Conservation (phyloP, 1,284 basidiomycete genomes). For the Tilletia walkeri region DNA sequence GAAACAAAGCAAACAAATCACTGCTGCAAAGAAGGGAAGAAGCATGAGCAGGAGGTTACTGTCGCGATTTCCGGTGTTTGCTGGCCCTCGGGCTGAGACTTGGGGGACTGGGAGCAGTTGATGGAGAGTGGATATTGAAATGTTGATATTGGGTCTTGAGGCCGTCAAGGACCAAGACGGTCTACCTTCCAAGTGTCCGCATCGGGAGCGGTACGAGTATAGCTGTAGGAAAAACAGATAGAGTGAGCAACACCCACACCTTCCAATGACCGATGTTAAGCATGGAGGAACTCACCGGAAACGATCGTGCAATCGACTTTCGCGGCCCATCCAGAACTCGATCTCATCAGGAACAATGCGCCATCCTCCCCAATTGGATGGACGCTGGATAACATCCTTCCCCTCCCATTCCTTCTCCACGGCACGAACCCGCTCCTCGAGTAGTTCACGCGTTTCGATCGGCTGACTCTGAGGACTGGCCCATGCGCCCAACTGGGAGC, state of each 20-base stretch:
- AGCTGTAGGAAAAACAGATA: too few species aligned
- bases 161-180: slow-evolving; percentile 38
- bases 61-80: too few species aligned
- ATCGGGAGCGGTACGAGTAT: too few species aligned
- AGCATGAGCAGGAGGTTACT: too few species aligned
- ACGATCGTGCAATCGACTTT: slow-evolving; percentile 50
- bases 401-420: slow-evolving; percentile 65
- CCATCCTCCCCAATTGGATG: slow-evolving; percentile 93
- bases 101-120: too few species aligned
- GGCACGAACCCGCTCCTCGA: slow-evolving; percentile 67
- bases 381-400: slow-evolving; percentile 44
- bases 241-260: neutral
- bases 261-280: too few species aligned
- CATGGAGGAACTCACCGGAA: slow-evolving; percentile 32
- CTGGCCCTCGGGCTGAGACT: too few species aligned
- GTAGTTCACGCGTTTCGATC: slow-evolving; percentile 67
- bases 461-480: slow-evolving; percentile 81
- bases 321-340: slow-evolving; percentile 53
- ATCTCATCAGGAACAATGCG: slow-evolving; percentile 82
- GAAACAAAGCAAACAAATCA: too few species aligned
- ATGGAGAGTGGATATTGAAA: too few species aligned
- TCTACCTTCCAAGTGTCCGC: slow-evolving; percentile 34
- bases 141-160: neutral
- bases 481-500: slow-evolving; percentile 85
- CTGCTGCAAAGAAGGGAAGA: too few species aligned